These are phyloP conservation scores for Tylopilus subfusipes DNA, from an alignment of 768 basidiomycete genomes.

Conservation along the genomic window DNA sequence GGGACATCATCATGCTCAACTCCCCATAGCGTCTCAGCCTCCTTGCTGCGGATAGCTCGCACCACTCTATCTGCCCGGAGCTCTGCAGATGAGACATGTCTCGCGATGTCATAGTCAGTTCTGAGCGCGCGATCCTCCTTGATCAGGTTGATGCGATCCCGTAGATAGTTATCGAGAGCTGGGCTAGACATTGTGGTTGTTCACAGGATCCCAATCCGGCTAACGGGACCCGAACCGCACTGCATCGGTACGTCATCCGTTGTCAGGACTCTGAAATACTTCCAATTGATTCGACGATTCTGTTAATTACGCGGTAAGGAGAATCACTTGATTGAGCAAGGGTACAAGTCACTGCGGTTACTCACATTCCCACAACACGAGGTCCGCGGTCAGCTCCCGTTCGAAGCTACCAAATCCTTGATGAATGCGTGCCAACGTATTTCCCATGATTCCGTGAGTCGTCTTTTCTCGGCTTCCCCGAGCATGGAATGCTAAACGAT, in stretches of 20 bases:
- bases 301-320: background rate
- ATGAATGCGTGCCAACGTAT: background rate
- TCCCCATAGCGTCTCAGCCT: background rate
- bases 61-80: constrained; percentile 12
- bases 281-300: background rate
- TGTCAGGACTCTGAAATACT: background rate
- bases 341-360: background rate
- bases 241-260: background rate
- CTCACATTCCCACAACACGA: too few relatives aligned
- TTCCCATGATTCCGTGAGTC: constrained; percentile 19
- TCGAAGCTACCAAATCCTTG: background rate
- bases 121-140: constrained; percentile 48
- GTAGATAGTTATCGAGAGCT: constrained; percentile 10
- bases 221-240: background rate
- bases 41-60: background rate
- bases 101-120: constrained; percentile 36
- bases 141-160: constrained; percentile 28
- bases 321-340: background rate
- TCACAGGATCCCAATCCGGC: background rate
- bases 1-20: background rate
- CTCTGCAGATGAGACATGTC: constrained; percentile 38
- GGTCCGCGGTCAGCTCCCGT: background rate
- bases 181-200: constrained; percentile 6
- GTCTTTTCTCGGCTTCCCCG: constrained; percentile 42
- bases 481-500: constrained; percentile 42